Evolutionary conservation across 2,329 filamentous ascomycete genomes (phyloP).

Genomic region (Aspergillus sp.): DNA sequence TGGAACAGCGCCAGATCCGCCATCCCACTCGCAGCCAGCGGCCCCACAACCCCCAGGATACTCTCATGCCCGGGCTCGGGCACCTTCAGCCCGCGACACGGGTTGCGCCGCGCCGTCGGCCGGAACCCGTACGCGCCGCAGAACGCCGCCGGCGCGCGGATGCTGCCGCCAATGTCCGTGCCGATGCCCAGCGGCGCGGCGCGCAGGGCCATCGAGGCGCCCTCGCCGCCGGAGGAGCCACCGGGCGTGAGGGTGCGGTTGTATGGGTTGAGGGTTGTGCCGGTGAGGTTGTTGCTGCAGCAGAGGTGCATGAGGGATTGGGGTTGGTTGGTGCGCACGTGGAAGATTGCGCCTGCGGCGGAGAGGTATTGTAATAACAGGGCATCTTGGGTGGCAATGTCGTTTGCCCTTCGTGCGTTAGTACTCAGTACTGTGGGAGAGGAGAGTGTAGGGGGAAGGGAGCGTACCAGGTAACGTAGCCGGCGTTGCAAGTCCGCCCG

Average conservation of each 20-base stretch:
- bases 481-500: slow-evolving; percentile 40
- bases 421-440: not conserved
- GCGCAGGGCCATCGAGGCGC: slow-evolving; percentile 41
- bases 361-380: slow-evolving; percentile 31
- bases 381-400: slow-evolving; percentile 36
- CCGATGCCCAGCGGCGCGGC: slow-evolving; percentile 46
- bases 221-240: slow-evolving; percentile 47
- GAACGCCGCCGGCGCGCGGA: slow-evolving; percentile 46
- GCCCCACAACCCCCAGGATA: slow-evolving; percentile 35
- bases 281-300: slow-evolving; percentile 43
- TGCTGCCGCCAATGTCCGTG: slow-evolving; percentile 49
- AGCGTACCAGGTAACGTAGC: slow-evolving; percentile 35
- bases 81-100: slow-evolving; percentile 27
- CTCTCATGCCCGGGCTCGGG: slow-evolving; percentile 36
- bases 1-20: slow-evolving; percentile 40
- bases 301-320: slow-evolving; percentile 42
- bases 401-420: slow-evolving; percentile 31
- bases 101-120: slow-evolving; percentile 37
- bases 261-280: slow-evolving; percentile 40
- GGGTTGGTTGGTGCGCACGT: slow-evolving; percentile 45
- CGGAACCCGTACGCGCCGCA: slow-evolving; percentile 46
- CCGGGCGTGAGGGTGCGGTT: slow-evolving; percentile 41
- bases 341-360: slow-evolving; percentile 42
- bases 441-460: not conserved
- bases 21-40: slow-evolving; percentile 26